These are phyloP conservation scores for Cytospora piceae DNA, from an alignment of 2,329 filamentous ascomycete genomes.

Conservation along the genomic window DNA sequence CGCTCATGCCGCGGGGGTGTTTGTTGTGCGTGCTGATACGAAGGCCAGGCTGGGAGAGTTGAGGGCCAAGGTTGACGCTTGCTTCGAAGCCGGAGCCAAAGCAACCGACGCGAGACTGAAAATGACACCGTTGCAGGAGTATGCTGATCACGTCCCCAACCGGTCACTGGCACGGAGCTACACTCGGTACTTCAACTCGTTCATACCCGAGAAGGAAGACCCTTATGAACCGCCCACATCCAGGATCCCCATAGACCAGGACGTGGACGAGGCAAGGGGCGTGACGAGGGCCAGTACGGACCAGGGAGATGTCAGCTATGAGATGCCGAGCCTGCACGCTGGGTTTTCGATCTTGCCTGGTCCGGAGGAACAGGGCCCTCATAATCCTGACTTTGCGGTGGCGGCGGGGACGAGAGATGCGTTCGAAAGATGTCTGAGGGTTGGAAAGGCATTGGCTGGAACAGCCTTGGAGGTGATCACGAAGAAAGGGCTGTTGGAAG, in stretches of 20 bases:
- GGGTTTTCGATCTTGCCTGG: constrained; percentile 55
- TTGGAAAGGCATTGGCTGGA: constrained; percentile 53
- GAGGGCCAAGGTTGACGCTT: constrained; percentile 46
- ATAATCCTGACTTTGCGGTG: constrained; percentile 56
- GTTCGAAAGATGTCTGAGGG: constrained; percentile 50
- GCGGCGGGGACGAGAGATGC: constrained; percentile 53
- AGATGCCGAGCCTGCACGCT: constrained; percentile 57
- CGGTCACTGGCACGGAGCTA: constrained; percentile 51
- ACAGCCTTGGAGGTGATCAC: constrained; percentile 53
- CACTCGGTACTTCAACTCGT: constrained; percentile 48
- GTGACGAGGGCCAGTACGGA: constrained; percentile 60
- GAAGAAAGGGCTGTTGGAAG: constrained; percentile 45
- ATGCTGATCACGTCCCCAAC: constrained; percentile 61
- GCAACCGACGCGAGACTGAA: constrained; percentile 53
- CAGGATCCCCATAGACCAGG: constrained; percentile 37
- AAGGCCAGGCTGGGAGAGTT: constrained; percentile 46
- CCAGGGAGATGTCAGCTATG: constrained; percentile 62
- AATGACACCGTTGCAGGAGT: constrained; percentile 47
- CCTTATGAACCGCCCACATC: constrained; percentile 23
- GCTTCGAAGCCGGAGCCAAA: constrained; percentile 45
- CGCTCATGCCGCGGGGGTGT: constrained; percentile 49
- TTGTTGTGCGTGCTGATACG: constrained; percentile 49
- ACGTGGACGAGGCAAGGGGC: constrained; percentile 47
- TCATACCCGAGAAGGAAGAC: constrained; percentile 38
- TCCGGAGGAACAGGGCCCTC: constrained; percentile 49